Conservation (phyloP, 768 basidiomycete genomes). For the Lentinus brumalis region DNA sequence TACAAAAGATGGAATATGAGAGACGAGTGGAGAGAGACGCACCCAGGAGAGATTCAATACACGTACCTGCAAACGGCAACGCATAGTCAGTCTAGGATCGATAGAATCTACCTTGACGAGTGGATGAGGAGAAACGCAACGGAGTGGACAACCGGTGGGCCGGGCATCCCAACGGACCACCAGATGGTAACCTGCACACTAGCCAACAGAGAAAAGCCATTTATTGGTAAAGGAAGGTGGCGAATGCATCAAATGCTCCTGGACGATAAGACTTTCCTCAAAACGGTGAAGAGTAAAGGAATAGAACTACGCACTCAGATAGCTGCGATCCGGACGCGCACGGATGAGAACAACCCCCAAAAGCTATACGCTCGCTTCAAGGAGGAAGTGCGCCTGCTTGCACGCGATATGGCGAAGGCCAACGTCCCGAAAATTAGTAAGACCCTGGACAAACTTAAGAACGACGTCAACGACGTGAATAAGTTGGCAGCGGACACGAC, state of each 20-base stretch:
- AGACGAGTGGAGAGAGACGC: neutral
- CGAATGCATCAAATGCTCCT: neutral
- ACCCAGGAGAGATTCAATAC: neutral
- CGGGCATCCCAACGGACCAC: neutral
- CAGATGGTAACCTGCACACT: neutral
- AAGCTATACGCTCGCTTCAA: neutral
- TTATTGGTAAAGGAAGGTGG: neutral
- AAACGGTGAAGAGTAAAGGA: neutral
- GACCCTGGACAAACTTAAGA: neutral
- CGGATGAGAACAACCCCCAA: neutral
- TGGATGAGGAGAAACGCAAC: neutral
- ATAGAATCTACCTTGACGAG: neutral
- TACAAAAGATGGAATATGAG: neutral
- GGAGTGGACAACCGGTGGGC: neutral
- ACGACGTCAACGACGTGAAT: neutral
- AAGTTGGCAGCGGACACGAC: neutral
- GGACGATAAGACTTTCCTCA: neutral
- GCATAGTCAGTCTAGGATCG: neutral
- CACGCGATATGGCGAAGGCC: neutral
- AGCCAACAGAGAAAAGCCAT: neutral
- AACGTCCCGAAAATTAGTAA: neutral
- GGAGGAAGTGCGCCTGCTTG: neutral
- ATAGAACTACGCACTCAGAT: neutral
- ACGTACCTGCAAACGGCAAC: neutral
- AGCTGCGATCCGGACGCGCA: neutral